phyloP scores from a whole-genome alignment of 345 rosid genomes.

The Gossypium ekmanianum region DNA sequence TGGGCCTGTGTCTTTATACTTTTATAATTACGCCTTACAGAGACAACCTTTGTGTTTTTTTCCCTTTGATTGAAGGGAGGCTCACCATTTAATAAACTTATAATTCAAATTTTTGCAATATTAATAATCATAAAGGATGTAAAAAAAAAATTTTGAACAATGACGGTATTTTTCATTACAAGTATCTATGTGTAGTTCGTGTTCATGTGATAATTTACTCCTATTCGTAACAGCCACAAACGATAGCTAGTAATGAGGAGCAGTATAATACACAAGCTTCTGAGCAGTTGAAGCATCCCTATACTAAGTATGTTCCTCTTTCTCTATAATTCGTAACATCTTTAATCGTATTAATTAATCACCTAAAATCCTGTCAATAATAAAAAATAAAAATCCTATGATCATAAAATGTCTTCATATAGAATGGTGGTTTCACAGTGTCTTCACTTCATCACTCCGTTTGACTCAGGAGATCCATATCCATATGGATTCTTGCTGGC shows the following conservation, averaged over 20 bases:
- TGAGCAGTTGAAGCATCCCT: slow-evolving; percentile 1
- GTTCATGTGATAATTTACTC: background rate
- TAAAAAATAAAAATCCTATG: background rate
- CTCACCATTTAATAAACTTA: background rate
- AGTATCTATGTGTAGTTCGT: background rate
- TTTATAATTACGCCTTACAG: too few species aligned
- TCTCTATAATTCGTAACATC: background rate
- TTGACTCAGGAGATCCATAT: slow-evolving; percentile 47
- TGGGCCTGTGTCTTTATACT: too few species aligned
- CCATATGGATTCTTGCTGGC: slow-evolving; percentile 93
- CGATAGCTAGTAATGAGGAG: background rate
- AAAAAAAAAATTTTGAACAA: background rate
- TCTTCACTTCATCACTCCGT: slow-evolving; percentile 7
- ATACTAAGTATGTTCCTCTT: background rate
- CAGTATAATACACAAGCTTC: background rate
- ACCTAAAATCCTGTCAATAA: background rate
- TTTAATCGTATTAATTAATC: background rate
- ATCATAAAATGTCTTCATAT: background rate
- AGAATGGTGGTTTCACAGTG: background rate
- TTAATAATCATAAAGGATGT: background rate
- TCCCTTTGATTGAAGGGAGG: too few species aligned
- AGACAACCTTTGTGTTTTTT: too few species aligned
- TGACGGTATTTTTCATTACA: background rate
- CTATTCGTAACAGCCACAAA: background rate
- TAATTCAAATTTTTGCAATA: too few species aligned